Evolutionary conservation across 108 stramenopile genomes (phyloP).

Genomic region (Aurantiochytrium sp.): DNA sequence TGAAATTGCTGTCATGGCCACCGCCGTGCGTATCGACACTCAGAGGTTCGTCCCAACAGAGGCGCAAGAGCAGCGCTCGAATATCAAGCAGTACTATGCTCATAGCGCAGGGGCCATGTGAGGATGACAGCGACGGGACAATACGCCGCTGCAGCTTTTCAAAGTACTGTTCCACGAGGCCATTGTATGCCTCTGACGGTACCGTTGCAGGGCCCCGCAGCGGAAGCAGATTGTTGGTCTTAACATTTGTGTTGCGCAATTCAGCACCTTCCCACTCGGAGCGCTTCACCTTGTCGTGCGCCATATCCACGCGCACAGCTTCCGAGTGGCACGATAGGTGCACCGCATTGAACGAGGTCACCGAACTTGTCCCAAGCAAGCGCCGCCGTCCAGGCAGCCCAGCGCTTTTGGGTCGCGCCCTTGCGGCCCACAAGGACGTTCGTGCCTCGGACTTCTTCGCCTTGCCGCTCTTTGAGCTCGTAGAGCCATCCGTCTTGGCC

Average conservation of each 20-base stretch:
- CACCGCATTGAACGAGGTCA: slow-evolving; percentile 28
- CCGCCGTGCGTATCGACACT: slow-evolving; percentile 38
- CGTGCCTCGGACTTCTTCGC: too few relatives aligned
- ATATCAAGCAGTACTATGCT: slow-evolving; percentile 28
- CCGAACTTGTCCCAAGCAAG: slow-evolving; percentile 11
- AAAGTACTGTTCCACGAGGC: slow-evolving; percentile 35
- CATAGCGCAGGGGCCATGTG: background rate
- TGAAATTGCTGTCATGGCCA: slow-evolving; percentile 31
- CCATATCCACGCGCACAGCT: slow-evolving; percentile 34
- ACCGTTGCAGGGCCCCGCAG: slow-evolving; percentile 28
- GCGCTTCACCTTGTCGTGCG: slow-evolving; percentile 20
- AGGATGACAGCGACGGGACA: background rate
- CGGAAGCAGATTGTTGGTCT: slow-evolving; percentile 33
- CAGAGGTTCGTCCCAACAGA: slow-evolving; percentile 33
- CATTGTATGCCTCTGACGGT: slow-evolving; percentile 17
- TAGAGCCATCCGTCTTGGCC: too few relatives aligned
- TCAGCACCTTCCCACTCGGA: slow-evolving; percentile 42
- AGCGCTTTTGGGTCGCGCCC: background rate
- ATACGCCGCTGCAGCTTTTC: slow-evolving; percentile 32
- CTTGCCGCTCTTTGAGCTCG: too few relatives aligned
- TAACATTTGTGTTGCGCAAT: slow-evolving; percentile 41
- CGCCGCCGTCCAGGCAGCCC: background rate
- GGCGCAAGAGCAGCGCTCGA: slow-evolving; percentile 33
- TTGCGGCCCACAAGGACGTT: too few relatives aligned
- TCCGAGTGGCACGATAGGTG: slow-evolving; percentile 35